phyloP scores from a whole-genome alignment of 192 early-diverging fungal species.

The Rhizophlyctis rosea region DNA sequence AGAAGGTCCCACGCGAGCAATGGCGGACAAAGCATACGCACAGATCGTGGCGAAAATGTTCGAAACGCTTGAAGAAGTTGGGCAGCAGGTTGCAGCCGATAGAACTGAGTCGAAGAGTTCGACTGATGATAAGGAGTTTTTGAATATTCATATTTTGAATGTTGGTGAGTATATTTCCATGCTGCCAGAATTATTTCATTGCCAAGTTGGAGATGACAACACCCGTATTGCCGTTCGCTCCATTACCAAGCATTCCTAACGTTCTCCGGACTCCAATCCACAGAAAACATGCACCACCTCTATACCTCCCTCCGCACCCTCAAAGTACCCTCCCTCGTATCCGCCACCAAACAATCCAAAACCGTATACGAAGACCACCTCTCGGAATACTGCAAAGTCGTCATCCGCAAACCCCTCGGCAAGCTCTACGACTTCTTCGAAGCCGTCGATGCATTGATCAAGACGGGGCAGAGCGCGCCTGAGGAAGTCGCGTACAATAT shows the following conservation, averaged over 20 bases:
- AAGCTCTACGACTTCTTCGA: slow-evolving; percentile 93
- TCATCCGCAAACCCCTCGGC: slow-evolving; percentile 83
- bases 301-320: slow-evolving; percentile 72
- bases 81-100: slow-evolving; percentile 66
- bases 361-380: slow-evolving; percentile 74
- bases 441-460: slow-evolving; percentile 83
- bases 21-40: slow-evolving; percentile 79
- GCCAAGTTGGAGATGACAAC: too few relatives aligned
- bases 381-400: slow-evolving; percentile 81
- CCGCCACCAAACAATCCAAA: slow-evolving; percentile 82
- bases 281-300: slow-evolving; percentile 96
- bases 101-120: slow-evolving; percentile 46
- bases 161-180: slow-evolving; percentile 53
- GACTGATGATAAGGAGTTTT: slow-evolving; percentile 75
- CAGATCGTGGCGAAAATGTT: slow-evolving; percentile 80
- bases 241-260: too few relatives aligned
- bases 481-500: slow-evolving; percentile 81
- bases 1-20: slow-evolving; percentile 58
- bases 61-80: slow-evolving; percentile 78
- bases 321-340: slow-evolving; percentile 70
- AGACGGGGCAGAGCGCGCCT: slow-evolving; percentile 65
- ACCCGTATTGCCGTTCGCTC: too few relatives aligned
- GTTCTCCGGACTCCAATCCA: background rate
- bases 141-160: slow-evolving; percentile 83
- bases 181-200: slow-evolving; percentile 12